Conservation (phyloP, 106 monocot species). For the Iris macrosiphon region DNA sequence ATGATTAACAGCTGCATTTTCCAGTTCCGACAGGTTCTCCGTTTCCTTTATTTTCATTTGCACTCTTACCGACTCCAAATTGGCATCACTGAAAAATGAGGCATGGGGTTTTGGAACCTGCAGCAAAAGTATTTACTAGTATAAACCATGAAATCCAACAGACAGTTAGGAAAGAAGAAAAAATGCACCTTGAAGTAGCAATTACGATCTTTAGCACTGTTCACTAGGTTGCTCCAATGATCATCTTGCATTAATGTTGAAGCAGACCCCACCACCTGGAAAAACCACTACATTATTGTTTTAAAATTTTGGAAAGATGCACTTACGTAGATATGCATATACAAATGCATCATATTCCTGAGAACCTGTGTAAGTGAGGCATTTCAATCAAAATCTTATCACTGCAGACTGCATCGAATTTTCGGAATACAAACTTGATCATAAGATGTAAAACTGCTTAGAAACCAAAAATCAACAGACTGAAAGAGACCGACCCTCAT, state of each 20-base stretch:
- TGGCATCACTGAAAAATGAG: conserved; percentile 65
- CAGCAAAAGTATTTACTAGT: background rate
- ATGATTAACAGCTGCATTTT: conserved; percentile 10
- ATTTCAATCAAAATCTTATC: too few relatives aligned
- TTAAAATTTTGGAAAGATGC: too few relatives aligned
- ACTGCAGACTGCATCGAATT: too few relatives aligned
- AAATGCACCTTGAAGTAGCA: conserved; percentile 61
- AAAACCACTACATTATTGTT: too few relatives aligned
- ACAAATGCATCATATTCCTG: too few relatives aligned
- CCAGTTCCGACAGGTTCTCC: conserved; percentile 22
- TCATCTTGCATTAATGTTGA: conserved; percentile 81
- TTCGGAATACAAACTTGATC: too few relatives aligned
- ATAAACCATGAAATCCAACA: background rate
- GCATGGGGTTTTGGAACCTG: conserved; percentile 74
- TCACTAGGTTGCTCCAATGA: conserved; percentile 78
- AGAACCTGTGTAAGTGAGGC: too few relatives aligned
- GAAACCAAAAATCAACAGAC: too few relatives aligned
- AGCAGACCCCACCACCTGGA: conserved; percentile 88
- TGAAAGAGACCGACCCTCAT: too few relatives aligned
- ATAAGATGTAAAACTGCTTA: too few relatives aligned
- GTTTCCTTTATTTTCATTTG: conserved; percentile 6
- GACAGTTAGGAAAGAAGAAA: background rate
- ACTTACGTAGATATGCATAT: too few relatives aligned
- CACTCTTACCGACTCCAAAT: conserved; percentile 38
- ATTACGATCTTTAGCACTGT: conserved; percentile 58